Evolutionary conservation across 495 filamentous ascomycete species (phyloP).

Genomic region (Astrothelium macrocarpum): DNA sequence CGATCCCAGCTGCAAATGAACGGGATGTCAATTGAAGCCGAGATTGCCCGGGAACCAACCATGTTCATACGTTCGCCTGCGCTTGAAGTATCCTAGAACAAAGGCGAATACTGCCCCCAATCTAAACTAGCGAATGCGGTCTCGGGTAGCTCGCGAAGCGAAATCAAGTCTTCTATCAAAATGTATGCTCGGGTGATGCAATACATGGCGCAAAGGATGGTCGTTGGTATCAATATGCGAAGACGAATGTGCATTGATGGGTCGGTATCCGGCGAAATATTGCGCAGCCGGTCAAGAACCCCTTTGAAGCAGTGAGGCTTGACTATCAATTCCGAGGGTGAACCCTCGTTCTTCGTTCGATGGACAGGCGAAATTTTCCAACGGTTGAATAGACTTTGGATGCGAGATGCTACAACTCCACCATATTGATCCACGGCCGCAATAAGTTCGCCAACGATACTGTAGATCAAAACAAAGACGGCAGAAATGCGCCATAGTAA

Average conservation of each 20-base stretch:
- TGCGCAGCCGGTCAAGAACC: background rate
- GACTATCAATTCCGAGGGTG: background rate
- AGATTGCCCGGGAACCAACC: no score
- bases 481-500: constrained; percentile 13
- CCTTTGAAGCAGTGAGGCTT: background rate
- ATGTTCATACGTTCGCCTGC: background rate
- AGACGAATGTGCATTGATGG: background rate
- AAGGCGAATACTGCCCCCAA: constrained; percentile 15
- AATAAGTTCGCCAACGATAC: background rate
- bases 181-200: constrained; percentile 10
- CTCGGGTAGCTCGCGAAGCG: constrained; percentile 10
- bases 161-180: constrained; percentile 11
- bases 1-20: no score
- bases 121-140: constrained; percentile 12
- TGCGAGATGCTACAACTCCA: background rate
- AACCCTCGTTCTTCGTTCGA: background rate
- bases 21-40: no score
- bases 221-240: background rate
- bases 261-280: background rate
- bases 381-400: background rate
- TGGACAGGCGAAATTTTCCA: background rate
- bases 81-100: constrained; percentile 1
- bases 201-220: constrained; percentile 11
- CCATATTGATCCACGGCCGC: background rate
- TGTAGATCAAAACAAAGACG: background rate